Conservation (phyloP, 1,284 basidiomycete species). For the Mycena sp. region DNA sequence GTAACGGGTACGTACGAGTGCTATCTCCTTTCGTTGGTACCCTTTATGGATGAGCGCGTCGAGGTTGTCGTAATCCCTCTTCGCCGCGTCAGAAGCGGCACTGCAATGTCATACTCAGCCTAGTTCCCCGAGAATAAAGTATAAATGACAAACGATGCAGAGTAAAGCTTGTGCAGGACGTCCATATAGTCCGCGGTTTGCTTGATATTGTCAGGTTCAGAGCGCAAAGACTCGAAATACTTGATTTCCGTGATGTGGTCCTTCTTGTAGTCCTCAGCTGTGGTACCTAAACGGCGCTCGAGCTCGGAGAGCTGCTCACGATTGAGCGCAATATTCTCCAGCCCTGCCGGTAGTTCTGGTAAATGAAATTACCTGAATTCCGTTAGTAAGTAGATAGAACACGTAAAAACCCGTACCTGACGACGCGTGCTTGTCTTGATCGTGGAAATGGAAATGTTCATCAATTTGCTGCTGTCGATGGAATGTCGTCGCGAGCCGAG, state of each 20-base stretch:
- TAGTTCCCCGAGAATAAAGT: too few relatives aligned
- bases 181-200: slow-evolving; percentile 35
- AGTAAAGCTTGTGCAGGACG: slow-evolving; percentile 17
- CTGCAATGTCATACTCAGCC: too few relatives aligned
- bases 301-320: background rate
- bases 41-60: background rate
- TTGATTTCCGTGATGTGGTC: slow-evolving; percentile 30
- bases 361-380: slow-evolving; percentile 32
- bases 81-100: too few relatives aligned
- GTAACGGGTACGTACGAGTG: slow-evolving; percentile 3
- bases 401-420: slow-evolving; percentile 19
- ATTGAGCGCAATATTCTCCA: slow-evolving; percentile 29
- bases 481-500: too few relatives aligned
- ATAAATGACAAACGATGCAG: slow-evolving; percentile 25
- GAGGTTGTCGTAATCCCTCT: background rate
- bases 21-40: background rate
- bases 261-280: slow-evolving; percentile 28
- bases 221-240: slow-evolving; percentile 28
- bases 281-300: background rate
- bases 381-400: background rate
- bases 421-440: slow-evolving; percentile 31
- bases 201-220: slow-evolving; percentile 23
- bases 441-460: too few relatives aligned
- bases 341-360: slow-evolving; percentile 37
- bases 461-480: too few relatives aligned